These are phyloP conservation scores for Rhynchosporium agropyri DNA, from an alignment of 2,329 filamentous ascomycete species.

Conservation along the genomic window DNA sequence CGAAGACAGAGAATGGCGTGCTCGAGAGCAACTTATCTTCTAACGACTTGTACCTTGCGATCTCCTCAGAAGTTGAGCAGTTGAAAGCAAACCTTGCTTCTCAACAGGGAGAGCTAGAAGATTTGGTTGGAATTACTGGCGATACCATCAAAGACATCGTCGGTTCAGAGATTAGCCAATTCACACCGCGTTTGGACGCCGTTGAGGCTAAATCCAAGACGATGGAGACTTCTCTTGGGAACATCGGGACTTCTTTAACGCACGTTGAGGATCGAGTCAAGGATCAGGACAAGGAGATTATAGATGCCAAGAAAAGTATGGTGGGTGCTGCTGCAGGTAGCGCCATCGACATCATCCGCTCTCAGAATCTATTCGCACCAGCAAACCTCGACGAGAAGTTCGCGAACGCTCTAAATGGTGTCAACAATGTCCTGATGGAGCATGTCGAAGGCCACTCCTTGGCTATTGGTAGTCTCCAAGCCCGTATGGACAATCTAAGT, in stretches of 20 bases:
- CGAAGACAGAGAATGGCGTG: too few species aligned
- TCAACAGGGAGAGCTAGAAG: neutral
- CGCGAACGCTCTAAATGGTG: neutral
- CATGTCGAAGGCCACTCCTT: constrained; percentile 17
- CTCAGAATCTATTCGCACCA: constrained; percentile 7
- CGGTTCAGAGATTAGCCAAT: neutral
- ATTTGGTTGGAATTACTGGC: neutral
- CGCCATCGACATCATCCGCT: constrained; percentile 1
- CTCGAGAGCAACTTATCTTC: too few species aligned
- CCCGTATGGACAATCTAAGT: constrained; percentile 35
- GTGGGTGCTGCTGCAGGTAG: neutral
- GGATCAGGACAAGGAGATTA: neutral
- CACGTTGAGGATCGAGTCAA: neutral
- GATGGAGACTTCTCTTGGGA: neutral
- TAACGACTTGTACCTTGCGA: too few species aligned
- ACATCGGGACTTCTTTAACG: neutral
- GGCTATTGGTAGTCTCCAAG: constrained; percentile 26
- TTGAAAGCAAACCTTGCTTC: neutral
- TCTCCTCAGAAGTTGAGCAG: neutral
- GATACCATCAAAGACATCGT: neutral
- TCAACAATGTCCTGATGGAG: neutral
- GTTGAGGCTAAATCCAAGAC: neutral
- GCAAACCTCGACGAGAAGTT: constrained; percentile 3
- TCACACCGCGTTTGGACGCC: neutral
- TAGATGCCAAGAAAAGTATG: constrained; percentile 1